A percentile compares a stretch with the other conserved stretches of the same genome.
Evolutionary conservation across 352 stramenopile species (phyloP).

Genomic region (Globisporangium paddicum): DNA sequence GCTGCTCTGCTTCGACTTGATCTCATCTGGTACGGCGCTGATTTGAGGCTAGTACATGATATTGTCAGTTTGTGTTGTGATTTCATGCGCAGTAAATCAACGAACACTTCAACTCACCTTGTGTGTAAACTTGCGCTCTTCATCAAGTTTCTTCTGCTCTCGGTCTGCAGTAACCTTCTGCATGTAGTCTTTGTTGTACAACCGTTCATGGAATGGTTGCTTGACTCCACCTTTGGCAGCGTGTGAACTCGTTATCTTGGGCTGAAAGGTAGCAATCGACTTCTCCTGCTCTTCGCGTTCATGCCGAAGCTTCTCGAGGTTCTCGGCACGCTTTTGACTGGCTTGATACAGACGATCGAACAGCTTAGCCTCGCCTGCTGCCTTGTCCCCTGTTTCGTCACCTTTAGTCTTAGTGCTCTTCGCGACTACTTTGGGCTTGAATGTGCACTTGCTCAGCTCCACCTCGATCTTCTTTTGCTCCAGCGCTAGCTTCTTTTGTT

Average conservation of each 20-base stretch:
- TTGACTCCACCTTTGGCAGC: constrained; percentile 20
- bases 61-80: constrained; percentile 1
- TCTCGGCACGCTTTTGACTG: constrained; percentile 48
- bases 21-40: constrained; percentile 40
- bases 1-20: constrained; percentile 57
- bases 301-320: constrained; percentile 60
- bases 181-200: constrained; percentile 78
- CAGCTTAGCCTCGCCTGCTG: constrained; percentile 16
- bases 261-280: constrained; percentile 54
- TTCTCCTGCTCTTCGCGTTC: constrained; percentile 63
- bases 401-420: constrained; percentile 38
- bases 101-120: constrained; percentile 42
- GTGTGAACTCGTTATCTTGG: constrained; percentile 33
- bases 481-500: constrained; percentile 57
- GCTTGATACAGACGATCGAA: constrained; percentile 75
- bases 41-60: constrained; percentile 43
- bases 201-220: constrained; percentile 66
- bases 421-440: constrained; percentile 55
- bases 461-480: constrained; percentile 72
- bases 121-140: constrained; percentile 66
- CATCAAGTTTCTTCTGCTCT: constrained; percentile 70
- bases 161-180: constrained; percentile 56
- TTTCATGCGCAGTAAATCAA: constrained; percentile 7
- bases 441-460: constrained; percentile 60
- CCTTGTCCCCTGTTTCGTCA: constrained; percentile 20